phyloP scores from a whole-genome alignment of 495 filamentous ascomycete species.

The Penicillium subrubescens region DNA sequence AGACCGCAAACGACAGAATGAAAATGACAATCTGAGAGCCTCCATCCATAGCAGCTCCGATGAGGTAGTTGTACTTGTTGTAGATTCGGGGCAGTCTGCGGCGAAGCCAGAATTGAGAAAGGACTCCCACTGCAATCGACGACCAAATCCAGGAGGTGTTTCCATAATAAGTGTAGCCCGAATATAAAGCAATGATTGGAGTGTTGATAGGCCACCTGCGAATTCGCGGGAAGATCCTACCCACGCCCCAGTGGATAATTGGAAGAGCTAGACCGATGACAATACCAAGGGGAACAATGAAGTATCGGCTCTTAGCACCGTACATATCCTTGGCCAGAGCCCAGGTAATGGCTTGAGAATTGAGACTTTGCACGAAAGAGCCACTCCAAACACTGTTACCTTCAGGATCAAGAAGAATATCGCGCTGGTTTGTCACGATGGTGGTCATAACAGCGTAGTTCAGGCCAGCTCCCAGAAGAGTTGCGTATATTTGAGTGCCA shows the following conservation, averaged over 20 bases:
- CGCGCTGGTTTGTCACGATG: slow-evolving; percentile 35
- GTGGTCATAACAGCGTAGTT: slow-evolving; percentile 42
- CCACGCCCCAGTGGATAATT: background rate
- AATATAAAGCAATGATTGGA: slow-evolving; percentile 39
- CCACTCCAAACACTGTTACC: slow-evolving; percentile 47
- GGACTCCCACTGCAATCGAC: slow-evolving; percentile 42
- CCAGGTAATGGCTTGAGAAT: slow-evolving; percentile 40
- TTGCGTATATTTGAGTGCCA: slow-evolving; percentile 36
- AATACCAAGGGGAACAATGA: slow-evolving; percentile 40
- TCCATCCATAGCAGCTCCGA: slow-evolving; percentile 57
- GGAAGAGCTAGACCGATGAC: slow-evolving; percentile 40
- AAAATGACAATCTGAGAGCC: slow-evolving; percentile 55
- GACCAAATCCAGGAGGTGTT: slow-evolving; percentile 38
- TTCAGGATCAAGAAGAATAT: slow-evolving; percentile 35
- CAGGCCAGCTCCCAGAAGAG: slow-evolving; percentile 39
- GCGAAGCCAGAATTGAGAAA: slow-evolving; percentile 53
- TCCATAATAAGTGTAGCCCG: slow-evolving; percentile 40
- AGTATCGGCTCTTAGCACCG: slow-evolving; percentile 4
- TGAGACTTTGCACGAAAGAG: slow-evolving; percentile 32
- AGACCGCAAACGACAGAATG: slow-evolving; percentile 58
- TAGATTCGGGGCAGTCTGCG: slow-evolving; percentile 49
- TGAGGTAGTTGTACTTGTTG: slow-evolving; percentile 59
- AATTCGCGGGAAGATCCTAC: slow-evolving; percentile 20
- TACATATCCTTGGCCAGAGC: slow-evolving; percentile 13
- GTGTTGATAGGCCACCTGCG: slow-evolving; percentile 35